Percentiles rank a stretch among this genome's conserved stretches.
Evolutionary conservation across 2,329 filamentous ascomycete species (phyloP).

Genomic region (Aureobasidium sp.): DNA sequence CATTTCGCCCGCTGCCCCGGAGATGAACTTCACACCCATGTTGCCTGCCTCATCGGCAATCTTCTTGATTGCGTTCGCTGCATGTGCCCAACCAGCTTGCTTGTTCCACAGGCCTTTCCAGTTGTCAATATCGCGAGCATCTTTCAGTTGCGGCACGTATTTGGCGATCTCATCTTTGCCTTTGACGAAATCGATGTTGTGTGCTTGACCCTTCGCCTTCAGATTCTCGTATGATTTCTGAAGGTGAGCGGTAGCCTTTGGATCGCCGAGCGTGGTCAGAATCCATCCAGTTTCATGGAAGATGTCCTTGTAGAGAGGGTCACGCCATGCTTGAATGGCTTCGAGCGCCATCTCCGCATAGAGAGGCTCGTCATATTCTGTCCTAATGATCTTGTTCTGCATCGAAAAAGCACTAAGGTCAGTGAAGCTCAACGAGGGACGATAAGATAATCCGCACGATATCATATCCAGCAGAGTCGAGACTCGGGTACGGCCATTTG

Average conservation of each 20-base stretch:
- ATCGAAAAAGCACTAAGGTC: neutral
- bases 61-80: constrained; percentile 53
- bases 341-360: constrained; percentile 27
- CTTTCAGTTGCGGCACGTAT: constrained; percentile 41
- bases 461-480: constrained; percentile 19
- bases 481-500: constrained; percentile 20
- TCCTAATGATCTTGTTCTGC: constrained; percentile 28
- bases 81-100: constrained; percentile 59
- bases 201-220: constrained; percentile 48
- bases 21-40: constrained; percentile 55
- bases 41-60: constrained; percentile 50
- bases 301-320: constrained; percentile 23
- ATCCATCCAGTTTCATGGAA: constrained; percentile 52
- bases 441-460: neutral
- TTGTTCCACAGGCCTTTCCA: constrained; percentile 58
- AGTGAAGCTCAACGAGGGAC: too few species aligned
- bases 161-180: constrained; percentile 35
- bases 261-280: constrained; percentile 25
- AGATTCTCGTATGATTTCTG: constrained; percentile 36
- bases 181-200: constrained; percentile 33
- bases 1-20: constrained; percentile 45
- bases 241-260: constrained; percentile 22
- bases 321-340: constrained; percentile 26
- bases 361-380: constrained; percentile 27
- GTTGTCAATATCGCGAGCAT: constrained; percentile 53